Evolutionary conservation across 352 stramenopile genomes (phyloP), one percentile per base, ranked within the genome.

Genomic region (Phytophthora vignae): DNA sequence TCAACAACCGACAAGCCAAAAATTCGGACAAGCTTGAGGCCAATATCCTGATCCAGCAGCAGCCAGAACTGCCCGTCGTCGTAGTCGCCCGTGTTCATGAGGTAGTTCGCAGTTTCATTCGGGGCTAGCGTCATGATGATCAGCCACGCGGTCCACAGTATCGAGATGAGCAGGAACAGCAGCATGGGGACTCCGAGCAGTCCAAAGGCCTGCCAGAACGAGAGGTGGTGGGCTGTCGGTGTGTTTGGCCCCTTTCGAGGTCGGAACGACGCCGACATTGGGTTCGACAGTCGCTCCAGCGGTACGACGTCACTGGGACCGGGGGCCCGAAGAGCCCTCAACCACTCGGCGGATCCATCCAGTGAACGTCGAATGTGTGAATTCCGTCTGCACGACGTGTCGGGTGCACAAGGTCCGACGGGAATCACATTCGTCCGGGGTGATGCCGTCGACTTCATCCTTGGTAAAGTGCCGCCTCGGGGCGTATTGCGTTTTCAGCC

Each of bases 51-150:
- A 9, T 71, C 71, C 40, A 67, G 64, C 44, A 84, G 69, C 33
- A 77, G 57, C 83, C 81, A 90, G 55, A 89, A 90, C 4, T 79
- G 72, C 0, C 79, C 81, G 27, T 78, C 48, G 54, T 90, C 81
- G 27, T 87, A 83, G 11, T 75, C 63, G 3, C 68, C 58, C 11
- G 81, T 89, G 56, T 89, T 71, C 83, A 87, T 88, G 5, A 90
- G 50, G 25, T 73, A 77, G 56, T 85, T 88, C 0, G 73, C 81
- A 0, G 63, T 73, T 15, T 71, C 59, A 21, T 84, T 88, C 0
- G 81, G 81, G 2, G 65, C 55, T 5, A 80, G 50, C 29, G 82
- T 85, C n/a, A 90, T 65, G 15, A 79, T 48, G 5, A 81, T 68
- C n/a, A 88, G 49, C 53, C 78, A 78, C 2, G 53, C 46, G 0